A percentile compares a stretch with the other conserved stretches of the same genome.
Evolutionary conservation across 805 yeast species (phyloP).

Genomic region (Millerago galiae): DNA sequence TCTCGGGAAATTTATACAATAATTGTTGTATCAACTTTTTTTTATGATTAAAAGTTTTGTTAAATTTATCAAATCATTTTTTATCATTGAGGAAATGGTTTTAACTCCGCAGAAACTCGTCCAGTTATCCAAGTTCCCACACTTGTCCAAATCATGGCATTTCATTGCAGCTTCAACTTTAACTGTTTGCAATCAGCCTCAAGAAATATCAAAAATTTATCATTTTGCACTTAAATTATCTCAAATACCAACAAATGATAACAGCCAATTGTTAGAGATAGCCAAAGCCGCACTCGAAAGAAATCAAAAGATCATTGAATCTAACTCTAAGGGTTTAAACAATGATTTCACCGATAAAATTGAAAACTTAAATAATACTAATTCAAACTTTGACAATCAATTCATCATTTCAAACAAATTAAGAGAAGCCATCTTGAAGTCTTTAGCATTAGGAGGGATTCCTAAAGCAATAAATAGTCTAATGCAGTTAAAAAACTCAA

Average conservation of each 20-base stretch:
- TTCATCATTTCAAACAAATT: slow-evolving; percentile 42
- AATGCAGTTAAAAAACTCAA: slow-evolving; percentile 52
- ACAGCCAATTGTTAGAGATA: slow-evolving; percentile 1
- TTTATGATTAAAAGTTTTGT: background rate
- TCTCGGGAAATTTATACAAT: no score
- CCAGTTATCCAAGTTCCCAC: slow-evolving; percentile 47
- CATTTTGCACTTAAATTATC: slow-evolving; percentile 50
- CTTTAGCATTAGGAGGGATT: slow-evolving; percentile 74
- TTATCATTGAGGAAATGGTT: slow-evolving; percentile 15
- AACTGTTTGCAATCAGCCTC: slow-evolving; percentile 75
- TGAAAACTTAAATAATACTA: slow-evolving; percentile 11
- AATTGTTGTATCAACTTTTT: no score
- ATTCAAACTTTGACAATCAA: slow-evolving; percentile 13
- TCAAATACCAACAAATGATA: slow-evolving; percentile 6
- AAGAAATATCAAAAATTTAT: slow-evolving; percentile 69
- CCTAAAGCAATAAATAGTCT: slow-evolving; percentile 82
- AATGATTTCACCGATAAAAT: slow-evolving; percentile 14
- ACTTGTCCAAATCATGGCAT: slow-evolving; percentile 61
- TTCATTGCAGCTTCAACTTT: slow-evolving; percentile 74
- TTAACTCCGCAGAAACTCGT: slow-evolving; percentile 53
- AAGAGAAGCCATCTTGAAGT: slow-evolving; percentile 73
- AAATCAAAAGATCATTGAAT: slow-evolving; percentile 14
- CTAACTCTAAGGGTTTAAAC: slow-evolving; percentile 5
- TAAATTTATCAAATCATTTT: background rate
- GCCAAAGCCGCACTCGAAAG: slow-evolving; percentile 15